A percentile compares a stretch with the other conserved stretches of the same genome.
phyloP scores from a whole-genome alignment of 2,329 filamentous ascomycete species.

The Fusarium luffae region DNA sequence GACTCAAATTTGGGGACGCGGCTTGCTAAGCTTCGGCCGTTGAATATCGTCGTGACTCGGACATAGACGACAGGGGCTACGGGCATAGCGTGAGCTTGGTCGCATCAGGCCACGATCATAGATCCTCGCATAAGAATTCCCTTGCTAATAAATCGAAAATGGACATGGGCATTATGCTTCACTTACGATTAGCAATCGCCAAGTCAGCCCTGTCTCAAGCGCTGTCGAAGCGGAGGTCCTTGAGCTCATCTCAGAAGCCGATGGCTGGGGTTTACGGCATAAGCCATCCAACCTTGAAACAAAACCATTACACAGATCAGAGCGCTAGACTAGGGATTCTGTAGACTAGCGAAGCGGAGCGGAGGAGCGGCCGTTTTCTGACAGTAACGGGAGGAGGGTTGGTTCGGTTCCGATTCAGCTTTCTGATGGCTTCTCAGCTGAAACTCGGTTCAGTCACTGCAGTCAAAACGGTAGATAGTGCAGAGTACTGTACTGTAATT shows the following conservation, averaged over 20 bases:
- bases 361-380: slow-evolving; percentile 20
- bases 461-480: slow-evolving; percentile 15
- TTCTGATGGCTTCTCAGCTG: slow-evolving; percentile 15
- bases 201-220: background rate
- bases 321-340: slow-evolving; percentile 11
- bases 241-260: slow-evolving; percentile 3
- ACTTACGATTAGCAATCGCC: background rate
- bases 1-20: slow-evolving; percentile 7
- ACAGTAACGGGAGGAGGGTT: slow-evolving; percentile 16
- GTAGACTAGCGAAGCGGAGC: background rate
- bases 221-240: background rate
- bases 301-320: slow-evolving; percentile 13
- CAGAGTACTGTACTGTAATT: background rate
- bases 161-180: background rate
- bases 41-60: slow-evolving; percentile 4
- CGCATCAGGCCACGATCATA: background rate
- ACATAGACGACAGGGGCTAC: background rate
- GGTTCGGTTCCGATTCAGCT: slow-evolving; percentile 21
- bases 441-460: slow-evolving; percentile 13
- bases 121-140: slow-evolving; percentile 18
- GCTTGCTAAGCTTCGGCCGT: slow-evolving; percentile 17
- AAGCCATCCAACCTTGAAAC: slow-evolving; percentile 30
- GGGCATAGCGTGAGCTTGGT: background rate
- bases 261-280: slow-evolving; percentile 11
- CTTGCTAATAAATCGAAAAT: background rate